phyloP scores from a whole-genome alignment of 768 basidiomycete species.

The Candolleomyces aberdarensis region DNA sequence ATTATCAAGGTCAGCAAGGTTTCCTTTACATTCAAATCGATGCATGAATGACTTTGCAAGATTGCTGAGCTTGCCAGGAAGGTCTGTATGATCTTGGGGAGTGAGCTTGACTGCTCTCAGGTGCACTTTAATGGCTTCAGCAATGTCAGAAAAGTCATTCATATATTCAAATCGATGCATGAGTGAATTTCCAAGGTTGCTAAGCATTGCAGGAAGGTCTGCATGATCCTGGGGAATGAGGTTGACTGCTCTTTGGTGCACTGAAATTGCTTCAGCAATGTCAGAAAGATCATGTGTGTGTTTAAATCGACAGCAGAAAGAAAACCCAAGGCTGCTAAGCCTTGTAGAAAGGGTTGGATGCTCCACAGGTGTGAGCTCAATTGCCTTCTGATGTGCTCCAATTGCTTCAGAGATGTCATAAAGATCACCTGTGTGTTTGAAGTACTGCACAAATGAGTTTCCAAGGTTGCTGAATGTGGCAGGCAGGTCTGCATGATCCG shows the following conservation, averaged over 20 bases:
- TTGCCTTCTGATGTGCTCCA: too few species aligned
- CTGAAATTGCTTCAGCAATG: background rate
- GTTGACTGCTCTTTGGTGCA: too few species aligned
- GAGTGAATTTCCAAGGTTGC: conserved; percentile 10
- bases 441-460: too few species aligned
- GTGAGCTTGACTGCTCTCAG: conserved; percentile 11
- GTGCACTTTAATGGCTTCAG: conserved; percentile 4
- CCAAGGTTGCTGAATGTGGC: background rate
- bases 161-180: conserved; percentile 9
- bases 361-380: background rate
- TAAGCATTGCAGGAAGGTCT: background rate
- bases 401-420: too few species aligned
- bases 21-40: too few species aligned
- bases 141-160: conserved; percentile 7
- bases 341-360: background rate
- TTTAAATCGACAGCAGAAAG: conserved; percentile 8
- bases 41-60: too few species aligned
- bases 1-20: too few species aligned
- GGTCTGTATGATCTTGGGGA: conserved; percentile 8
- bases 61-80: too few species aligned
- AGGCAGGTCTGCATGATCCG: background rate
- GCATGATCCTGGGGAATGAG: conserved; percentile 7
- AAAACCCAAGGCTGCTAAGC: conserved; percentile 10
- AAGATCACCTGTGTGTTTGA: too few species aligned
- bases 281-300: conserved; percentile 6